Evolutionary conservation across 768 basidiomycete genomes (phyloP).

Genomic region (Lactifluus volemus): DNA sequence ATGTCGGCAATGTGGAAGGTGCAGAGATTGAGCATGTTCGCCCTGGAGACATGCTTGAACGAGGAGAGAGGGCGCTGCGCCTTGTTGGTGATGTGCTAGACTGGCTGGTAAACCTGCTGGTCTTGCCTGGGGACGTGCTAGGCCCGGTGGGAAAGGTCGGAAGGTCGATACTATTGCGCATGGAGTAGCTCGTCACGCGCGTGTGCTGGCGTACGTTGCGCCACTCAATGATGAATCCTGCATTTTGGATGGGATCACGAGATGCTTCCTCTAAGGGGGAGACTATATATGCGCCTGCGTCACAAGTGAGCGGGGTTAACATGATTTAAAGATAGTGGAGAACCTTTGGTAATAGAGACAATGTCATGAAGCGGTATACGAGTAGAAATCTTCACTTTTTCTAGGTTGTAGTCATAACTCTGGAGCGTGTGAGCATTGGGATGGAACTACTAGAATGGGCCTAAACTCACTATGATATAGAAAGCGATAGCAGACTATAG

Average conservation of each 20-base stretch:
- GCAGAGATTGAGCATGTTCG: not conserved
- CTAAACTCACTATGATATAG: constrained; percentile 64
- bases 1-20: not conserved
- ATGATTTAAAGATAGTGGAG: constrained; percentile 1
- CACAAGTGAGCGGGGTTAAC: not conserved
- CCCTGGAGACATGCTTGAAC: not conserved
- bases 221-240: constrained; percentile 83
- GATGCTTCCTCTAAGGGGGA: constrained; percentile 90
- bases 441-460: not conserved
- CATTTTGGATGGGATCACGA: constrained; percentile 80
- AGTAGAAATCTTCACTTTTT: constrained; percentile 85
- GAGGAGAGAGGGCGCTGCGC: not conserved
- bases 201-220: constrained; percentile 61
- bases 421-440: constrained; percentile 24
- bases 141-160: constrained; percentile 7
- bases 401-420: constrained; percentile 91
- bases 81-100: not conserved
- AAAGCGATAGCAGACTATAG: constrained; percentile 41
- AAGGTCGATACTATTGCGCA: constrained; percentile 54
- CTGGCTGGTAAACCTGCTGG: not conserved
- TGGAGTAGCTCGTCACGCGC: constrained; percentile 75
- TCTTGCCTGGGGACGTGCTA: not conserved
- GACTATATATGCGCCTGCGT: constrained; percentile 84
- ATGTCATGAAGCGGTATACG: constrained; percentile 84
- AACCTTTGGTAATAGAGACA: constrained; percentile 69